Percentiles rank a stretch among this genome's conserved stretches.
Conservation (phyloP, 78 protist genomes). For the Chrysochromulina parva region DNA sequence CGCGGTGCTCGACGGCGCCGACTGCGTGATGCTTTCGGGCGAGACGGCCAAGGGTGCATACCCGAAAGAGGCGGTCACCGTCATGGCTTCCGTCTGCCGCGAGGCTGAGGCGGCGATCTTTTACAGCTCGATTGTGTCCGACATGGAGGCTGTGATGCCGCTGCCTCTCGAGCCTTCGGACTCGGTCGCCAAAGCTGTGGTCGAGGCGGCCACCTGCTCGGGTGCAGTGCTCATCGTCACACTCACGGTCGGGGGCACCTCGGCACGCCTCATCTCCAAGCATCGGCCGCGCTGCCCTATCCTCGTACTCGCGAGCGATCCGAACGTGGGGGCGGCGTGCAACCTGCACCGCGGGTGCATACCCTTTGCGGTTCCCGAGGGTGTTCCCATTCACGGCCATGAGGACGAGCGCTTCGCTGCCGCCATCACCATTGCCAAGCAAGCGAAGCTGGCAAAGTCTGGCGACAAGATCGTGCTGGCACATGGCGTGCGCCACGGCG, state of each 20-base stretch:
- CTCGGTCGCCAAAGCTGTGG: neutral
- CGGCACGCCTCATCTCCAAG: conserved; percentile 43
- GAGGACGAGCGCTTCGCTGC: neutral
- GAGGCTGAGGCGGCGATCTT: conserved; percentile 44
- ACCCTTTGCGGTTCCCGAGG: neutral
- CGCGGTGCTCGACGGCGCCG: conserved; percentile 74
- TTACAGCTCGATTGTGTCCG: neutral
- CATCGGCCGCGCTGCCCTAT: conserved; percentile 36
- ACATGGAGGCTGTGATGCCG: neutral
- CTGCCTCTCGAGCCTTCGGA: neutral
- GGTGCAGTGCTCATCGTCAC: conserved; percentile 34
- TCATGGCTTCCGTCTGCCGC: conserved; percentile 27
- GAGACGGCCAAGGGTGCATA: conserved; percentile 75
- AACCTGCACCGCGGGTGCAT: conserved; percentile 12
- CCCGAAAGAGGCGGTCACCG: conserved; percentile 57
- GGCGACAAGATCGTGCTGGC: conserved; percentile 19
- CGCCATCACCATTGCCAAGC: neutral
- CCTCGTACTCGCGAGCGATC: neutral
- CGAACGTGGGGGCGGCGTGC: neutral
- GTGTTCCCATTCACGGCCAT: neutral
- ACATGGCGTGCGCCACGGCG: neutral
- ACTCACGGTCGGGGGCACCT: conserved; percentile 49
- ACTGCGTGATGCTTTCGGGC: conserved; percentile 74
- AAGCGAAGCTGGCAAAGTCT: neutral
- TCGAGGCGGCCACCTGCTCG: neutral